These are phyloP conservation scores for Lolium perenne DNA, from an alignment of 176 grass and related monocot species.

Conservation along the genomic window DNA sequence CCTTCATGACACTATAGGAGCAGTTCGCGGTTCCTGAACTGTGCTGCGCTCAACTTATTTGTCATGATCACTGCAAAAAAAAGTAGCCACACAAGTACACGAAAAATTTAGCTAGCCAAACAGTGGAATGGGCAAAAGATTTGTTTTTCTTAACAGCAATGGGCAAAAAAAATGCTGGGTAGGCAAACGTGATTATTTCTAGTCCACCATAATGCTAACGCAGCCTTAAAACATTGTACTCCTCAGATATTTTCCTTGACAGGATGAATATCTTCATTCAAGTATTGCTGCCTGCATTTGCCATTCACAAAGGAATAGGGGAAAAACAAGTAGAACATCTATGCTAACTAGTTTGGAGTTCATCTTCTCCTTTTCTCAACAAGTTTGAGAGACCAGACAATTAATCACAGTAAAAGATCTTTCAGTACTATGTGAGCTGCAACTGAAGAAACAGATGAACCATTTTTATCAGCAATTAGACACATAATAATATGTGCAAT, in stretches of 20 bases:
- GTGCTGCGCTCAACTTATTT: background rate
- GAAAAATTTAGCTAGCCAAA: background rate
- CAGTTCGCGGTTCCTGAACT: background rate
- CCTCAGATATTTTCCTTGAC: background rate
- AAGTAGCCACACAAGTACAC: background rate
- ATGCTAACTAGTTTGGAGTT: background rate
- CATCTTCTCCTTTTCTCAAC: background rate
- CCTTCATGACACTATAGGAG: background rate
- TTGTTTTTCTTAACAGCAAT: too few relatives aligned
- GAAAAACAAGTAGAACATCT: background rate
- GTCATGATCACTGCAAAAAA: background rate
- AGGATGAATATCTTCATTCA: background rate
- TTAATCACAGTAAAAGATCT: slow-evolving; percentile 3
- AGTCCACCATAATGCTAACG: background rate
- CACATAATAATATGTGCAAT: background rate
- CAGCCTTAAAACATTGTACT: background rate
- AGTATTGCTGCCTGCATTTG: slow-evolving; percentile 22
- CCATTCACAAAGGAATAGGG: background rate
- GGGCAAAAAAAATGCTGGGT: background rate
- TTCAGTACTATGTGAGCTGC: slow-evolving; percentile 6
- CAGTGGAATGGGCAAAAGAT: background rate
- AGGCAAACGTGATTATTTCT: background rate
- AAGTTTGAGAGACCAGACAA: background rate
- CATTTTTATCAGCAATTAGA: background rate
- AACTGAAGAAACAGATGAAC: background rate